phyloP scores from a whole-genome alignment of 2,329 filamentous ascomycete genomes.

The Coniochaeta hoffmannii region DNA sequence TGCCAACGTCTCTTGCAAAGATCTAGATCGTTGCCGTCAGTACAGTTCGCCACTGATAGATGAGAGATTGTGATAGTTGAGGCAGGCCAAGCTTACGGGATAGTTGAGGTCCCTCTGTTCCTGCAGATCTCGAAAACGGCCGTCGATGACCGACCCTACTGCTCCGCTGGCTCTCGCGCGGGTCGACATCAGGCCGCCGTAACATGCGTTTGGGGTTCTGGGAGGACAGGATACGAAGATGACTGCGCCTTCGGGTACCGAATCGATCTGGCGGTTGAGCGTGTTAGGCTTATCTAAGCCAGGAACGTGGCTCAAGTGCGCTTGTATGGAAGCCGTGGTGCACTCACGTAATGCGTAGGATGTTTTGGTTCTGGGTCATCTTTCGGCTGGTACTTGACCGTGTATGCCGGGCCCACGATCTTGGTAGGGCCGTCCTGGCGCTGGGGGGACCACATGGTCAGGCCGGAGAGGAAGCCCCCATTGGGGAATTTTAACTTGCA shows the following conservation, averaged over 20 bases:
- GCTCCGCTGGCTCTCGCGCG: conserved; percentile 36
- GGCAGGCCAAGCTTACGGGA: conserved; percentile 23
- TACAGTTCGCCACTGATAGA: not conserved
- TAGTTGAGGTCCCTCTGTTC: conserved; percentile 42
- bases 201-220: conserved; percentile 40
- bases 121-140: conserved; percentile 42
- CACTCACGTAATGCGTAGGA: conserved; percentile 30
- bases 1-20: conserved; percentile 36
- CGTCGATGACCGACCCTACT: conserved; percentile 43
- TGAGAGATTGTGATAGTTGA: not conserved
- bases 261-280: conserved; percentile 39
- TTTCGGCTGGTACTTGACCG: conserved; percentile 41
- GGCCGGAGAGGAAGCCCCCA: conserved; percentile 45
- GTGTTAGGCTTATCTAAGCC: too few species aligned
- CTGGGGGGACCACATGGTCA: conserved; percentile 47
- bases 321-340: not conserved
- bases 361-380: conserved; percentile 37
- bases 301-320: not conserved
- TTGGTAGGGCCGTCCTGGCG: conserved; percentile 42
- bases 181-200: conserved; percentile 46
- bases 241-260: conserved; percentile 35
- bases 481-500: conserved; percentile 38
- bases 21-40: conserved; percentile 15
- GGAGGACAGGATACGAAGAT: conserved; percentile 43
- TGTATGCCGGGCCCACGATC: conserved; percentile 47